These are phyloP conservation scores for Fraxinus anomala DNA, from an alignment of 257 asterid genomes.

Conservation along the genomic window DNA sequence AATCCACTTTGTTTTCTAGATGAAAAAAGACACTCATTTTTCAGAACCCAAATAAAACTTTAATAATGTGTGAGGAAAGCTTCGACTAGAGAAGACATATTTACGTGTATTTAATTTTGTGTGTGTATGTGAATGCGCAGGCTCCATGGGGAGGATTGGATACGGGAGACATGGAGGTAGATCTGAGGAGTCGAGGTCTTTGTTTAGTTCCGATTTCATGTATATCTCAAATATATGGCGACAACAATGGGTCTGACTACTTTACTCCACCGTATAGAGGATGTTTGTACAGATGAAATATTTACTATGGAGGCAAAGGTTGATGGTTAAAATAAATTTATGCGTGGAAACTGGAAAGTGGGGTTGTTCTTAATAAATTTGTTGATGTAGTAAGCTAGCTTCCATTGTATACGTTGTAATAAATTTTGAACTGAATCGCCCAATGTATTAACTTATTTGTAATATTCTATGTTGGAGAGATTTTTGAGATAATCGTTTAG, in stretches of 20 bases:
- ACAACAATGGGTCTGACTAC: constrained; percentile 27
- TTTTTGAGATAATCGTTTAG: no score
- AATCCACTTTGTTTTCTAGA: not conserved
- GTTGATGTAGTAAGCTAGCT: not conserved
- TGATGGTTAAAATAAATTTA: not conserved
- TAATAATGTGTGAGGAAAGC: no score
- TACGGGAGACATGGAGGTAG: constrained; percentile 11
- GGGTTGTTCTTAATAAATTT: not conserved
- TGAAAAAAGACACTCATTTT: not conserved
- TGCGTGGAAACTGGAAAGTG: not conserved
- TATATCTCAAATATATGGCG: constrained; percentile 30
- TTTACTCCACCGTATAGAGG: constrained; percentile 36
- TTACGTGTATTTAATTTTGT: no score
- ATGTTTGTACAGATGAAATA: constrained; percentile 25
- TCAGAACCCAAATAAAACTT: not conserved
- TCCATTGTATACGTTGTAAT: not conserved
- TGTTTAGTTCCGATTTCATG: constrained; percentile 38
- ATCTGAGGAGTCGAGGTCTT: constrained; percentile 36
- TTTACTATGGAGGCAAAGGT: not conserved
- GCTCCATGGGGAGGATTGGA: constrained; percentile 26
- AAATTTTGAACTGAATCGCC: not conserved
- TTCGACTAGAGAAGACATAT: no score
- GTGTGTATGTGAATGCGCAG: not conserved
- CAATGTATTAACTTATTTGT: no score
- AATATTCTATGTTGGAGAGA: no score